Evolutionary conservation across 2,329 filamentous ascomycete species (phyloP).

Genomic region (Monosporascus sp.): DNA sequence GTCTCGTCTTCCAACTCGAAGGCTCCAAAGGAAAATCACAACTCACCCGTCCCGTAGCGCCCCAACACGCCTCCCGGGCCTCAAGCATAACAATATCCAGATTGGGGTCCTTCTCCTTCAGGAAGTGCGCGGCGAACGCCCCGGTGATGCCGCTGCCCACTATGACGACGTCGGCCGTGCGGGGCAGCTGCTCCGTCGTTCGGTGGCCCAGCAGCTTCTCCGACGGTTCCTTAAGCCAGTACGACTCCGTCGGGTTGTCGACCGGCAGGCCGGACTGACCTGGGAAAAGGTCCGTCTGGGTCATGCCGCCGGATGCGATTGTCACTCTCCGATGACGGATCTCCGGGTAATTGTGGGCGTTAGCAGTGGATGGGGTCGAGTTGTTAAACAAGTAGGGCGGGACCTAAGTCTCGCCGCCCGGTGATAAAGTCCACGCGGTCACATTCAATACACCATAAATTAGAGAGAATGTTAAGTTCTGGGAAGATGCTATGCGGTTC

Average conservation of each 20-base stretch:
- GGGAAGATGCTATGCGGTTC: too few species aligned
- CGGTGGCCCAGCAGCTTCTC: conserved; percentile 59
- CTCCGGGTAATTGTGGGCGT: too few species aligned
- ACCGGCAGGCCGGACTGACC: conserved; percentile 54
- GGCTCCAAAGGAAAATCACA: not conserved
- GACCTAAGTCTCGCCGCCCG: too few species aligned
- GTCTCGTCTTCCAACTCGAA: not conserved
- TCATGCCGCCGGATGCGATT: conserved; percentile 5
- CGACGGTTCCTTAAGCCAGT: conserved; percentile 70
- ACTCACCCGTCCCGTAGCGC: conserved; percentile 73
- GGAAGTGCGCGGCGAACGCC: conserved; percentile 61
- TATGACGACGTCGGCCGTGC: conserved; percentile 61
- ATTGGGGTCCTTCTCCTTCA: conserved; percentile 42
- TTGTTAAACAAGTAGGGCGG: not conserved
- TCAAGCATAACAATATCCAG: conserved; percentile 66
- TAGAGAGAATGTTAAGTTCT: too few species aligned
- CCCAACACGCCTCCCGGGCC: conserved; percentile 74
- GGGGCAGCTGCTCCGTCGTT: conserved; percentile 59
- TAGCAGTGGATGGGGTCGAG: not conserved
- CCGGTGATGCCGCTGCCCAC: conserved; percentile 75
- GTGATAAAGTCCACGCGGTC: too few species aligned
- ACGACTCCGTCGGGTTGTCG: conserved; percentile 56
- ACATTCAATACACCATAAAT: too few species aligned
- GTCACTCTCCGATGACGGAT: too few species aligned
- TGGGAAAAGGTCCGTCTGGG: conserved; percentile 11